Evolutionary conservation across 352 stramenopile species (phyloP).

Genomic region (Pythium vanterpoolii): DNA sequence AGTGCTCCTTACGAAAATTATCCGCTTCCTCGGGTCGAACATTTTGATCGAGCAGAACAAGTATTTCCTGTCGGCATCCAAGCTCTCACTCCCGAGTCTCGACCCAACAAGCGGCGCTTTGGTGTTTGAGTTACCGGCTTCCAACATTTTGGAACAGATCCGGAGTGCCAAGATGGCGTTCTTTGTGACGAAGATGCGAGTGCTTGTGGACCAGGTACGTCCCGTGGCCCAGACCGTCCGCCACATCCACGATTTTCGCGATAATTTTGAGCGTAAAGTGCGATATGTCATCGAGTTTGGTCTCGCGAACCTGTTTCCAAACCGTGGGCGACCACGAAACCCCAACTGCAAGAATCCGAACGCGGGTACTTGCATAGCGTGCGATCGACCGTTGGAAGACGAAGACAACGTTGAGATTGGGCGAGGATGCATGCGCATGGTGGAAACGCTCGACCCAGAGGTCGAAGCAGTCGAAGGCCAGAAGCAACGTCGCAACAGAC

Average conservation of each 20-base stretch:
- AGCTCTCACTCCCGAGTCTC: constrained; percentile 8
- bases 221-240: constrained; percentile 39
- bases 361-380: constrained; percentile 61
- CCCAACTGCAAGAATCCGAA: constrained; percentile 22
- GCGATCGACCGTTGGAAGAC: constrained; percentile 51
- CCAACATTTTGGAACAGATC: constrained; percentile 51
- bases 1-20: constrained; percentile 45
- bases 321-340: constrained; percentile 33
- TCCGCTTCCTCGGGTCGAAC: constrained; percentile 52
- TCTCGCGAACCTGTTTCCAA: constrained; percentile 61
- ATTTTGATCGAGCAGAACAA: constrained; percentile 67
- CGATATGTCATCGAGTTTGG: constrained; percentile 55
- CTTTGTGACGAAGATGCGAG: constrained; percentile 37
- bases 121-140: constrained; percentile 37
- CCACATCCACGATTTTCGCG: constrained; percentile 39
- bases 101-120: constrained; percentile 27
- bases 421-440: background rate
- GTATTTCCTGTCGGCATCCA: constrained; percentile 38
- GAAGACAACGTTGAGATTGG: constrained; percentile 18
- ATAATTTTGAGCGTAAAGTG: constrained; percentile 42
- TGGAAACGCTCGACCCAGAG: constrained; percentile 17
- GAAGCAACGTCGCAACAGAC: constrained; percentile 28
- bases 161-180: constrained; percentile 37
- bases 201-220: constrained; percentile 45
- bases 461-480: constrained; percentile 30